Percentiles rank a stretch among this genome's conserved stretches.
Evolutionary conservation across 1,284 basidiomycete genomes (phyloP).

Genomic region (Pseudozyma hubeiensis): DNA sequence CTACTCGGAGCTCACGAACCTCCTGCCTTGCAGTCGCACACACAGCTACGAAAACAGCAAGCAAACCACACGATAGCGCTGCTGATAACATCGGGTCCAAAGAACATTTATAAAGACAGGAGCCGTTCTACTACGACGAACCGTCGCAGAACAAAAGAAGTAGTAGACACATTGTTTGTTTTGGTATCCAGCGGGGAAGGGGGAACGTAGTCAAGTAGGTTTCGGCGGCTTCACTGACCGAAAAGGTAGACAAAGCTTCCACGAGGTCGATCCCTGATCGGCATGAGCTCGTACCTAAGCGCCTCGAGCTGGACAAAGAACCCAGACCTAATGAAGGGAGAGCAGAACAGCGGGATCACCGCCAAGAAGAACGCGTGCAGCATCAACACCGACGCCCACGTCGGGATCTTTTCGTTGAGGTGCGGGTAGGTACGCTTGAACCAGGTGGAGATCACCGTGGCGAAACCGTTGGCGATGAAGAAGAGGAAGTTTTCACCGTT

Average conservation of each 20-base stretch:
- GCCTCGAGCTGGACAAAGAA: constrained; percentile 65
- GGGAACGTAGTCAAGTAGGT: no score
- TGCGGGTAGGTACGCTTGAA: constrained; percentile 59
- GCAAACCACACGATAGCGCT: no score
- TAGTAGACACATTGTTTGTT: no score
- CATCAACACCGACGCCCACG: constrained; percentile 51
- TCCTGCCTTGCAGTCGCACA: no score
- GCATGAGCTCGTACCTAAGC: constrained; percentile 59
- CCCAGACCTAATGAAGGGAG: constrained; percentile 58
- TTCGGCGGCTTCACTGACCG: constrained; percentile 30
- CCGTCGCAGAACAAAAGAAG: no score
- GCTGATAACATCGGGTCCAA: no score
- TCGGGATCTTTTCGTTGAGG: constrained; percentile 59
- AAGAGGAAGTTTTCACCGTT: constrained; percentile 66
- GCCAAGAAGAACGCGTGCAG: constrained; percentile 57
- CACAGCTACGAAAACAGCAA: no score
- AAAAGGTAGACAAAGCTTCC: constrained; percentile 64
- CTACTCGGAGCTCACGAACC: no score
- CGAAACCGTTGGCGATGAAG: constrained; percentile 64
- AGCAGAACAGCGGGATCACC: constrained; percentile 63
- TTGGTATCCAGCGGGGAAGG: no score
- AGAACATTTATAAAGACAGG: no score
- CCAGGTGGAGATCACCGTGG: constrained; percentile 61
- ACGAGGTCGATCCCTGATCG: constrained; percentile 36
- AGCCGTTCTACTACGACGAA: no score